Evolutionary conservation across 2,329 filamentous ascomycete species (phyloP).

Genomic region (Aspergillus flavus): DNA sequence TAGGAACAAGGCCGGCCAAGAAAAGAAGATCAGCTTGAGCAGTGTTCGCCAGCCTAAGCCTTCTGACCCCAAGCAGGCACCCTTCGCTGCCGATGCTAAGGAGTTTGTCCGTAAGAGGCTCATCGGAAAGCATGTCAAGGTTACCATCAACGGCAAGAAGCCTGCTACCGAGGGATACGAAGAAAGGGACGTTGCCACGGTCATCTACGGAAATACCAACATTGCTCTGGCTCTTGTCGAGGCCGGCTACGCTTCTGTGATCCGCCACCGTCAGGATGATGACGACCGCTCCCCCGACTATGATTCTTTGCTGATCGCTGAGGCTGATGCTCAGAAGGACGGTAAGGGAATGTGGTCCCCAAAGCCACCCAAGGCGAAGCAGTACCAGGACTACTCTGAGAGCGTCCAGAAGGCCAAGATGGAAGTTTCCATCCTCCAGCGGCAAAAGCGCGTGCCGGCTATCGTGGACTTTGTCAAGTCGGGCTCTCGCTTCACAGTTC

Average conservation of each 20-base stretch:
- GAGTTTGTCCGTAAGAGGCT: constrained; percentile 91
- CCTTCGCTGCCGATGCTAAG: constrained; percentile 91
- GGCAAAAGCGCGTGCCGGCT: constrained; percentile 89
- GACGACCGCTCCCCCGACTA: constrained; percentile 93
- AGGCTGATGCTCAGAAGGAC: constrained; percentile 71
- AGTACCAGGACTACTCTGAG: constrained; percentile 88
- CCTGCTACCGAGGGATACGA: constrained; percentile 89
- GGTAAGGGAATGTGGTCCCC: constrained; percentile 94
- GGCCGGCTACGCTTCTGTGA: constrained; percentile 89
- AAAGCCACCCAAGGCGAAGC: constrained; percentile 80
- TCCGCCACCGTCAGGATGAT: constrained; percentile 92
- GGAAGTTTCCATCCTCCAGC: constrained; percentile 80
- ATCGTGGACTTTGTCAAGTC: constrained; percentile 97
- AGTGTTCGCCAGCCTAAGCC: constrained; percentile 92
- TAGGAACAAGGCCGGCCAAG: constrained; percentile 77
- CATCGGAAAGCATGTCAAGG: constrained; percentile 93
- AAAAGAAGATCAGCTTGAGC: constrained; percentile 90
- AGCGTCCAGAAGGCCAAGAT: constrained; percentile 94
- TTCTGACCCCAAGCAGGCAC: constrained; percentile 81
- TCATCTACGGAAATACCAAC: constrained; percentile 83
- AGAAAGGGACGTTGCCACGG: constrained; percentile 89
- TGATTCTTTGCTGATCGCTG: constrained; percentile 59
- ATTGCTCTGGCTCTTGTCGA: constrained; percentile 84
- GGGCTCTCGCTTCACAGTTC: constrained; percentile 88
- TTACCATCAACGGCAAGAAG: constrained; percentile 87